A percentile compares a stretch with the other conserved stretches of the same genome.
Conservation (phyloP, 768 basidiomycete species). For the Rhodosporidiobolus odoratus region DNA sequence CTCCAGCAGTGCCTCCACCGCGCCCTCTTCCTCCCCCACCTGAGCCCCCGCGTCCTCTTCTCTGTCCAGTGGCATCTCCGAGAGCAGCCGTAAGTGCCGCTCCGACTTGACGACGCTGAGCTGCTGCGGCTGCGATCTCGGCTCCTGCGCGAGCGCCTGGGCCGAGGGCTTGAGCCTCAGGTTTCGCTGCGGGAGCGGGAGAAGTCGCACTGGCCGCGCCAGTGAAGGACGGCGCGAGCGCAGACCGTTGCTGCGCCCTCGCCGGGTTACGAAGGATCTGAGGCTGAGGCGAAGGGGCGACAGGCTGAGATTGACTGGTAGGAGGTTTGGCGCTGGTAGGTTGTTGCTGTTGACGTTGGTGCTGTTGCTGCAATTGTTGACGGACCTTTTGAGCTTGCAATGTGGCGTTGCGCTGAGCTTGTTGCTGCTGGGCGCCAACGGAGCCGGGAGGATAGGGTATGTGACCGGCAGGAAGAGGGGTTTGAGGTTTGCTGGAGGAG, state of each 20-base stretch:
- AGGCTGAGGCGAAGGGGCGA: background rate
- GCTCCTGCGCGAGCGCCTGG: background rate
- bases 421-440: slow-evolving; percentile 2
- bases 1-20: background rate
- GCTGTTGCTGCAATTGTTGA: slow-evolving; percentile 17
- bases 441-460: slow-evolving; percentile 8
- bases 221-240: background rate
- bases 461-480: background rate
- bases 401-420: background rate
- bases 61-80: background rate
- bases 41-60: background rate
- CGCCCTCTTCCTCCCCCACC: slow-evolving; percentile 1
- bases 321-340: slow-evolving; percentile 13
- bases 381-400: slow-evolving; percentile 7
- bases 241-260: too few relatives aligned
- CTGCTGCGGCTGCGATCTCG: background rate
- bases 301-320: background rate
- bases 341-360: slow-evolving; percentile 11
- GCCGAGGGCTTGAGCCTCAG: background rate
- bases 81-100: background rate
- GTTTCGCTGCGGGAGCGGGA: background rate
- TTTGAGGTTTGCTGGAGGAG: background rate
- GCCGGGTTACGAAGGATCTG: slow-evolving; percentile 11
- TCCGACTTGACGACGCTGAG: background rate
- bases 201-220: background rate